Base-by-base conservation (phyloP, 1,284 basidiomycete species). In the Melampsora abietis-canadensis region DNA sequence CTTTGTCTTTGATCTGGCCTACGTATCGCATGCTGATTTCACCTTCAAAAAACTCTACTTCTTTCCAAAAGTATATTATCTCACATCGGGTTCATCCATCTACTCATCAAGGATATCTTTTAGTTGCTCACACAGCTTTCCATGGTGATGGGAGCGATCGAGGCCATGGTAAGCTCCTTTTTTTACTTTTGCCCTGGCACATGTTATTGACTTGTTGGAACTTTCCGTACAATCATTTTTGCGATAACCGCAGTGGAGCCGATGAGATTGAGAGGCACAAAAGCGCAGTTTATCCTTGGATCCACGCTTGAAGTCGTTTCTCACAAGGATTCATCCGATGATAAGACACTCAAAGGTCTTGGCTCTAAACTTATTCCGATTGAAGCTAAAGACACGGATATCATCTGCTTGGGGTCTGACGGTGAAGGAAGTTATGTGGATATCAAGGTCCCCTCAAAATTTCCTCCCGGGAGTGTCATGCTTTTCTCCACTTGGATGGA, bases 391-490 rank as follows among this genome's bases (percentile, higher is more conserved):
- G 3, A 84, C 89, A 37, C 81, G 83, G 15, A 85, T 3, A 85
- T 88, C 75, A 81, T 82, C 0, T 77, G 76, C 12, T 78, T 83
- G 64, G 87, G 87, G 7, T 81, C 85, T 17, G 91, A 92, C 78
- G 81, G 81, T 30, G 87, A 88, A 76, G 91, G 90, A 0, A 85
- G 88, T 0, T 91, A 86, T 81, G 86, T 88, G 24, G 91, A 93
- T 81, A 87, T 97, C 76, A 80, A 86, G 30, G 87, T 95, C 1
- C 94, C 94, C 0, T 88, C 92, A 40, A 84, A 85, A 77, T 97
- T 97, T 83, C 92, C 92, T 37, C 93, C 94, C 0, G 94, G 94
- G 8, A 92, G 90, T 77, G 87, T 96, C 79, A 88, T 96, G 88
- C 79, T 97, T 21, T 95, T 95, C 80, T 87, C 89, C 80, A 94